These are phyloP conservation scores for Liquidambar formosana DNA, from an alignment of 164 flowering plant genomes.

Conservation along the genomic window DNA sequence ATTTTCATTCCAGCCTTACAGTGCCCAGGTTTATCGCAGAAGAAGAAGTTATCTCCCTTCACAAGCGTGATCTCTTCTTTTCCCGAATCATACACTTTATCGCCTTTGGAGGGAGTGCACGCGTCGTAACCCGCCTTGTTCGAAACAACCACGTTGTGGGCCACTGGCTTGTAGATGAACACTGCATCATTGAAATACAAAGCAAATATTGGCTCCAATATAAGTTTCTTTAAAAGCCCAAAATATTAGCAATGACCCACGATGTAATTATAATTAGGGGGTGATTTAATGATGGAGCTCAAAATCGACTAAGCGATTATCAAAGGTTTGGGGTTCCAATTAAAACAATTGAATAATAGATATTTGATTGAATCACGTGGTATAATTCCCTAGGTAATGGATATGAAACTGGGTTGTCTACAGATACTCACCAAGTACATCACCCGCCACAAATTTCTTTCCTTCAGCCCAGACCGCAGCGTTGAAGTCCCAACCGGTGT, in stretches of 20 bases:
- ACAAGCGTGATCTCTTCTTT: neutral
- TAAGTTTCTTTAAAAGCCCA: too few species aligned
- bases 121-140: neutral
- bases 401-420: too few species aligned
- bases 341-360: too few species aligned
- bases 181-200: neutral
- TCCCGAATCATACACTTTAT: neutral
- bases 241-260: too few species aligned
- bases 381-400: too few species aligned
- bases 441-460: neutral
- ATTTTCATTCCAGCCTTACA: slow-evolving; percentile 6
- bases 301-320: too few species aligned
- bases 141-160: neutral
- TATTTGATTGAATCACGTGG: too few species aligned
- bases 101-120: neutral
- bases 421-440: neutral
- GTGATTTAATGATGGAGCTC: too few species aligned
- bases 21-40: neutral
- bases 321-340: too few species aligned
- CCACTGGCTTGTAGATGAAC: neutral
- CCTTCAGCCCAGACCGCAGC: neutral
- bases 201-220: too few species aligned
- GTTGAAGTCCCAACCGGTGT: neutral
- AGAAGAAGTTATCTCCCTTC: neutral
- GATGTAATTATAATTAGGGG: too few species aligned